Evolutionary conservation across 495 filamentous ascomycete genomes (phyloP).

Genomic region (Pseudomonodictys pantanalensis): DNA sequence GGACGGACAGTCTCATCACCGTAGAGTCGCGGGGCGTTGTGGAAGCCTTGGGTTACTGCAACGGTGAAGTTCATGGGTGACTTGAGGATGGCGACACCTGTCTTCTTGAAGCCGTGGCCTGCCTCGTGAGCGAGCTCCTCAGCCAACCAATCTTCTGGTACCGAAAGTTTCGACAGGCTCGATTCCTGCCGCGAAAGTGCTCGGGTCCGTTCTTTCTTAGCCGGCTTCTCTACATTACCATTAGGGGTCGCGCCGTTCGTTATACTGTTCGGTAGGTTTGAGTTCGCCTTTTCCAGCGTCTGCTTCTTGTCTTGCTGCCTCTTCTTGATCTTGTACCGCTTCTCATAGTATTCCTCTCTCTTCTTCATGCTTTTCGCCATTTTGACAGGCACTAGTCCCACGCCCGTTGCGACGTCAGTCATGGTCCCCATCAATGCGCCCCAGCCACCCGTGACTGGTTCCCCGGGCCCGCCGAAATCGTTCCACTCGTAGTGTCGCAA

Average conservation of each 20-base stretch:
- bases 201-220: conserved; percentile 10
- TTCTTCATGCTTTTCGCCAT: conserved; percentile 53
- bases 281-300: conserved; percentile 7
- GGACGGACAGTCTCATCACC: conserved; percentile 47
- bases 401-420: conserved; percentile 53
- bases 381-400: conserved; percentile 58
- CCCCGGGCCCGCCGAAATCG: conserved; percentile 73
- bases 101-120: conserved; percentile 37
- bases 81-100: conserved; percentile 30
- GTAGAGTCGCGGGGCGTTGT: conserved; percentile 72
- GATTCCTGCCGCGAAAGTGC: conserved; percentile 11
- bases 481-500: conserved; percentile 72
- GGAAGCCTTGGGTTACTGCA: conserved; percentile 75
- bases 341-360: conserved; percentile 46
- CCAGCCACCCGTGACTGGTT: conserved; percentile 65
- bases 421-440: conserved; percentile 55
- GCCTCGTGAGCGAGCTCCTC: conserved; percentile 31
- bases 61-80: conserved; percentile 67
- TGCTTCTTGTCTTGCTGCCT: conserved; percentile 15
- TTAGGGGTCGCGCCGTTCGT: neutral
- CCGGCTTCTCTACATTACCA: conserved; percentile 9
- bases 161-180: conserved; percentile 34
- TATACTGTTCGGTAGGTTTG: neutral
- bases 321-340: conserved; percentile 41
- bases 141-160: conserved; percentile 49